Percentiles rank a stretch among this genome's conserved stretches.
Evolutionary conservation across 139 green algal genomes (phyloP).

Genomic region (Coccomyxa sp.): DNA sequence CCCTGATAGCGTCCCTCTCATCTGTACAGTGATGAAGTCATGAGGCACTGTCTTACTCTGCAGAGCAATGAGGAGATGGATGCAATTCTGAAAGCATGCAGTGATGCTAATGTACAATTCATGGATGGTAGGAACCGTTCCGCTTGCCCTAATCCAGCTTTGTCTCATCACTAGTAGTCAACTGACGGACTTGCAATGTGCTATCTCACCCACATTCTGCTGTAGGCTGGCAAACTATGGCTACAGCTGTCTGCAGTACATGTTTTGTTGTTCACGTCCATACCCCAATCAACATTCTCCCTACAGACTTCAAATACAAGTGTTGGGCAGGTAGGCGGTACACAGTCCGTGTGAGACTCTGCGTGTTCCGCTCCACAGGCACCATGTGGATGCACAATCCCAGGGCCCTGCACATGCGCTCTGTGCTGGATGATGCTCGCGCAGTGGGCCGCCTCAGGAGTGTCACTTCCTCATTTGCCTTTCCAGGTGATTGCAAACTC

Average conservation of each 20-base stretch:
- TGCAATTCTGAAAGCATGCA: not conserved
- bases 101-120: not conserved
- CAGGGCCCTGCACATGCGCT: not conserved
- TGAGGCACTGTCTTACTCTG: not conserved
- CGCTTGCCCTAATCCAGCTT: no score
- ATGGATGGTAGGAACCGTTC: not conserved
- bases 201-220: no score
- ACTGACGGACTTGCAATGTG: no score
- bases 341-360: not conserved
- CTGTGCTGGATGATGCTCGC: not conserved
- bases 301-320: not conserved
- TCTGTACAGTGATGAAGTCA: not conserved
- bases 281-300: not conserved
- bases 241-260: no score
- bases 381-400: constrained; percentile 1
- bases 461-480: not conserved
- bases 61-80: not conserved
- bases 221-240: no score
- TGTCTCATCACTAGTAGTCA: no score
- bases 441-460: not conserved
- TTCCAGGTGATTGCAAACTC: not conserved
- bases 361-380: not conserved
- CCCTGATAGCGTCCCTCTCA: no score
- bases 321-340: not conserved
- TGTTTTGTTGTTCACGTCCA: no score